Base-by-base conservation (phyloP, 805 yeast genomes). In the Wickerhamomyces canadensis region DNA sequence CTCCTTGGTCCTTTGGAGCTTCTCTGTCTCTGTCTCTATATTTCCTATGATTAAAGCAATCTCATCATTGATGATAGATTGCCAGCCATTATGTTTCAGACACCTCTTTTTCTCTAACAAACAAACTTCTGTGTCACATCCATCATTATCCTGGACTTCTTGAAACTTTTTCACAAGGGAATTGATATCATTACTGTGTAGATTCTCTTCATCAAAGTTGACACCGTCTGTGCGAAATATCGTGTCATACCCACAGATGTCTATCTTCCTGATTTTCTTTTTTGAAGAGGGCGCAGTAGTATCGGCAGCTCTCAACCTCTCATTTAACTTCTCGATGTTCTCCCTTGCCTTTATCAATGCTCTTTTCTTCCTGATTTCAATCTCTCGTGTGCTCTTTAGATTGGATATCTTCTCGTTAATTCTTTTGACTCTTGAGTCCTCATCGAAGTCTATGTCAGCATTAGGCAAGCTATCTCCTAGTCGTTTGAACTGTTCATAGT, bases 51-150 rank as follows among this genome's bases (percentile, higher is more conserved):
- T 57, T 19, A 54, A 30, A 25, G 62, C 63, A 22, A 72, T 57
- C 32, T 65, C 65, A 32, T 60, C 64, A 33, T 44, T 44, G 13
- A 56, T 42, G 27, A 66, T 60, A 12, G 48, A 41, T 37, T 61
- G 59, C 78, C 80, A 74, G 2, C 74, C 72, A 33, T 59, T 64
- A 44, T 80, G 87, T 33, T 72, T 68, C 4, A 52, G 51, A 52
- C 87, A 80, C 45, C 75, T 78, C 37, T 70, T 64, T 42, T 70
- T 71, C 34, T 79, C 84, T 9, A 61, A 54, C 6, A 76, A 50
- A 47, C 86, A 80, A 1, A 73, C 34, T n/a, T 29, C 37, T 2
- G 19, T 22, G 1, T 31, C 37, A 15, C 36, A 43, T n/a, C 15
- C 38, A n/a, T 44, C 47, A 31, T n/a, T 27, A 10, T 25, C 32